A percentile compares a stretch with the other conserved stretches of the same genome.
Evolutionary conservation across 805 yeast genomes (phyloP).

Genomic region (Lachancea cidri): DNA sequence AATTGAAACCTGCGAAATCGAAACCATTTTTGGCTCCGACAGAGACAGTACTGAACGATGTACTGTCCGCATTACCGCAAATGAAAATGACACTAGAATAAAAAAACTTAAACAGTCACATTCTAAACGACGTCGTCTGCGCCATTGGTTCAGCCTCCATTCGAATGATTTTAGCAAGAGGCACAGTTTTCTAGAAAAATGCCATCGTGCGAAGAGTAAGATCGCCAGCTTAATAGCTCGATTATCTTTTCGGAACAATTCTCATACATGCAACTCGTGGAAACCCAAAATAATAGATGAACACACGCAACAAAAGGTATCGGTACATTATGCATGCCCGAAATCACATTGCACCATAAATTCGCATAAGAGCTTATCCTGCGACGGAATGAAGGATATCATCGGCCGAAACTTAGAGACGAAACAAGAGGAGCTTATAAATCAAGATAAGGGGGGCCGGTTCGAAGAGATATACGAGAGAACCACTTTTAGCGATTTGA

Average conservation of each 20-base stretch:
- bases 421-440: not conserved
- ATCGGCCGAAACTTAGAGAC: not conserved
- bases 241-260: not conserved
- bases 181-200: slow-evolving; percentile 3
- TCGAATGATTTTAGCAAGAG: slow-evolving; percentile 1
- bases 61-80: not conserved
- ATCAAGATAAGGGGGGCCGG: not conserved
- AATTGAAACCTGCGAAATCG: slow-evolving; percentile 5
- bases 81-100: slow-evolving; percentile 3
- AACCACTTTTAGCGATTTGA: slow-evolving; percentile 9
- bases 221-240: slow-evolving; percentile 1
- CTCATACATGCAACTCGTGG: not conserved
- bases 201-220: slow-evolving; percentile 7
- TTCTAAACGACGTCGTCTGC: slow-evolving; percentile 2
- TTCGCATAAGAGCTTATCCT: too few relatives aligned
- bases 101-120: not conserved
- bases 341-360: too few relatives aligned
- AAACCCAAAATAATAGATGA: too few relatives aligned
- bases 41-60: not conserved
- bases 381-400: too few relatives aligned
- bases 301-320: too few relatives aligned
- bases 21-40: not conserved
- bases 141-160: slow-evolving; percentile 6
- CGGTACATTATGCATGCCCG: too few relatives aligned
- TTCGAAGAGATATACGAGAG: slow-evolving; percentile 2